Evolutionary conservation across 2,329 filamentous ascomycete species (phyloP), one percentile per base, ranked within the genome.

Genomic region (Fusarium longipes): DNA sequence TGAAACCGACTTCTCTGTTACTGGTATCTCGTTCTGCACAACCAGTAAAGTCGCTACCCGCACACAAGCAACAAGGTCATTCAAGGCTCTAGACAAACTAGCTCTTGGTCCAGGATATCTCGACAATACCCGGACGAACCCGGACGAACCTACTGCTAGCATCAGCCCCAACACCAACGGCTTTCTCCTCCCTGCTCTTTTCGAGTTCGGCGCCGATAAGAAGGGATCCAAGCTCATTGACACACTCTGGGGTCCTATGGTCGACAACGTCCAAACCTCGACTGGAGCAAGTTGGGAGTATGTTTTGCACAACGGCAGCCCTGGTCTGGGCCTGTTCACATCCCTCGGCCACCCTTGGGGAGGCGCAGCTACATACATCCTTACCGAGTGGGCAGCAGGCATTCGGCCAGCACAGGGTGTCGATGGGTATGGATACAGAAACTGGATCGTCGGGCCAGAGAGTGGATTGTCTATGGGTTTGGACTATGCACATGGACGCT

Each of bases 81-180:
- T 58, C 43, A 36, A 55, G 43, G 33, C 56, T 2, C 17, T 58
- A 20, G 56, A 40, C 4, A n/a, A 58, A 9, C 43, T 58, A 3
- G 32, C 30, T 14, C 18, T 58, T 1, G 56, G 52, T 2, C 52
- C 42, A 12, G 52, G 56, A 8, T 59, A 59, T 11, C 25, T 57
- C 10, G 56, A 59, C n/a, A 55, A 55, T 15, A 57, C 56, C 0
- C 38, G 15, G 1, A 36, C 55, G 4, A 18, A 59, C 11, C 32
- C 36, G 8, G 32, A 49, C 10, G 40, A 29, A 8, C 56, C 22
- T 1, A 44, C 56, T 3, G 45, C 52, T 3, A 59, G 55, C 14
- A 59, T 58, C 22, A 57, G 52, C 8, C 52, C 56, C 8, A 59
- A 57, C n/a, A 59, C 56, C 4, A 59, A 59, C 15, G 56, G 56